A percentile compares a stretch with the other conserved stretches of the same genome.
phyloP scores from a whole-genome alignment of 352 stramenopile species.

The Pythium guiyangense region DNA sequence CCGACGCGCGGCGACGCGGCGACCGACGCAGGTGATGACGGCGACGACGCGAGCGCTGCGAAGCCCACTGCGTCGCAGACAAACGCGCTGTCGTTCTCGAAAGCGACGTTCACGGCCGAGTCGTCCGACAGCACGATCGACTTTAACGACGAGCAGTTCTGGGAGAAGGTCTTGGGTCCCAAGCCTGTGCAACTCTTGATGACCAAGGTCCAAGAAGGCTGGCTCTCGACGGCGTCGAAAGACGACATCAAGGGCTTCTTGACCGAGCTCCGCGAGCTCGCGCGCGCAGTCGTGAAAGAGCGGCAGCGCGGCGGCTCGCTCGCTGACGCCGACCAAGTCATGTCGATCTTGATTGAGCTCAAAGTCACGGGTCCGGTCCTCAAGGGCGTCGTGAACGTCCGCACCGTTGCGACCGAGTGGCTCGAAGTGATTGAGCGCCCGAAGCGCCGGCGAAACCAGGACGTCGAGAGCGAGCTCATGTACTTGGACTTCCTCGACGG shows the following conservation, averaged over 20 bases:
- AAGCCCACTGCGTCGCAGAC: conserved; percentile 41
- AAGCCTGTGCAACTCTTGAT: conserved; percentile 85
- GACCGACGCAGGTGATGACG: conserved; percentile 27
- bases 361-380: conserved; percentile 81
- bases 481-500: conserved; percentile 84
- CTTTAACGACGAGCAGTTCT: conserved; percentile 90
- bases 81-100: conserved; percentile 82
- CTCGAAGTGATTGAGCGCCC: conserved; percentile 86
- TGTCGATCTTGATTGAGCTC: conserved; percentile 85
- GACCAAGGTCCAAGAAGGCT: conserved; percentile 86
- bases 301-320: conserved; percentile 80
- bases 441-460: conserved; percentile 80
- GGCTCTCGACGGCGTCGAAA: conserved; percentile 58
- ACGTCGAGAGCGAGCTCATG: conserved; percentile 81
- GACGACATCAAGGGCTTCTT: conserved; percentile 84
- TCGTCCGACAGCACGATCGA: conserved; percentile 86
- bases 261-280: conserved; percentile 69
- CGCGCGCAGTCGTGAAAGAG: conserved; percentile 78
- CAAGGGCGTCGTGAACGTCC: conserved; percentile 73
- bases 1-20: conserved; percentile 49
- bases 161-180: conserved; percentile 86
- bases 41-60: conserved; percentile 37
- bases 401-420: conserved; percentile 71
- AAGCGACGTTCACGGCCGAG: conserved; percentile 85
- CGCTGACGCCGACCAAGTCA: conserved; percentile 77